Conservation (phyloP, 2,329 filamentous ascomycete genomes). For the Aspergillus proliferans region DNA sequence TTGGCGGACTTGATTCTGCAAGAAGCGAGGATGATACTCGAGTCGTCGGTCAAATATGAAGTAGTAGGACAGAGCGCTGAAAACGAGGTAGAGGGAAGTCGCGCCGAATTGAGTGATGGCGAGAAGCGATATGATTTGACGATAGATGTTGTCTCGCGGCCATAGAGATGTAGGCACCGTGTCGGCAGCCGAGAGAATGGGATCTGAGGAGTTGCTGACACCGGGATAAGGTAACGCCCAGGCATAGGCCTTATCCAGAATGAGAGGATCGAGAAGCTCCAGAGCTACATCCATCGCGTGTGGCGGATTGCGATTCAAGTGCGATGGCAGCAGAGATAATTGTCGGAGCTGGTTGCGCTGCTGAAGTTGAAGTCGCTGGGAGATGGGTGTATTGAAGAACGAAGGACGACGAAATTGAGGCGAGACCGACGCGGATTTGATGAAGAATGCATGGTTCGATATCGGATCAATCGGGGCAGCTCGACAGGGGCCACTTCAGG, state of each 20-base stretch:
- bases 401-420: conserved; percentile 22
- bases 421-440: too few species aligned
- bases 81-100: conserved; percentile 72
- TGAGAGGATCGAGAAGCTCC: conserved; percentile 14
- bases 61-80: conserved; percentile 72
- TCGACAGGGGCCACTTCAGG: too few species aligned
- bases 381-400: too few species aligned
- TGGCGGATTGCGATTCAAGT: too few species aligned
- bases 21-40: conserved; percentile 81
- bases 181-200: too few species aligned
- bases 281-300: conserved; percentile 14
- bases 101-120: conserved; percentile 64
- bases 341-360: too few species aligned
- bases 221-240: conserved; percentile 5
- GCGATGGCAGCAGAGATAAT: too few species aligned
- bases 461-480: too few species aligned
- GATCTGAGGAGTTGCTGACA: too few species aligned
- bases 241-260: conserved; percentile 16
- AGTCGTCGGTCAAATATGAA: conserved; percentile 88
- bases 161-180: conserved; percentile 2
- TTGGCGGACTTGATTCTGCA: conserved; percentile 80
- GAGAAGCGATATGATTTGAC: conserved; percentile 11
- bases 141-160: too few species aligned
- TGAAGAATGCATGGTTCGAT: too few species aligned
- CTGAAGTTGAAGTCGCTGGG: too few species aligned